Conservation (phyloP, 495 filamentous ascomycete genomes). For the Hypoxylon cercidicola region DNA sequence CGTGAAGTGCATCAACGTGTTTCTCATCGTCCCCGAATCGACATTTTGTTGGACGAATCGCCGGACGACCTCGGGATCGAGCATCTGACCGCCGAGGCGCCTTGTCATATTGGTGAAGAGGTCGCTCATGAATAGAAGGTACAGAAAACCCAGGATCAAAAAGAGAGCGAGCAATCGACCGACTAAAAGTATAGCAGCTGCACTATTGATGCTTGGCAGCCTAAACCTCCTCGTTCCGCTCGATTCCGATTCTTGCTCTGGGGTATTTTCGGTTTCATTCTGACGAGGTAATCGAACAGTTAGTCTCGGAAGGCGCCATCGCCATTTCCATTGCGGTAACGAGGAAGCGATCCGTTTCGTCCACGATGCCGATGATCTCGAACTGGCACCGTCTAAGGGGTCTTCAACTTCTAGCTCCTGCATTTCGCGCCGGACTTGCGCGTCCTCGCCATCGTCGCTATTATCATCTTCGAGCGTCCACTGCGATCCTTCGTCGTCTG, state of each 20-base stretch:
- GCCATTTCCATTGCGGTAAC: constrained; percentile 60
- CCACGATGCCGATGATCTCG: constrained; percentile 54
- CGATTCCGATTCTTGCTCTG: constrained; percentile 23
- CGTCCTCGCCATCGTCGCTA: constrained; percentile 54
- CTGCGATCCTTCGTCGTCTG: constrained; percentile 56
- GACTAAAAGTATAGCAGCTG: constrained; percentile 64
- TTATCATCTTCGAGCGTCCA: constrained; percentile 56
- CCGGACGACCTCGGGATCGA: constrained; percentile 74
- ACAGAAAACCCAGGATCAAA: constrained; percentile 78
- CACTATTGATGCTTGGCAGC: constrained; percentile 40
- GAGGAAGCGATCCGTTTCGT: constrained; percentile 62
- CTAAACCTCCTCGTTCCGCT: constrained; percentile 41
- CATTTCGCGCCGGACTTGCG: constrained; percentile 80
- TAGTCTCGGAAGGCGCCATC: constrained; percentile 59
- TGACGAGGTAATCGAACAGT: constrained; percentile 52
- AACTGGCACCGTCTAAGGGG: constrained; percentile 59
- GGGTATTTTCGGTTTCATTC: constrained; percentile 22
- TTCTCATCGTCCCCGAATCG: constrained; percentile 71
- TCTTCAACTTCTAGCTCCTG: constrained; percentile 92
- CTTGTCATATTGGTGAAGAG: constrained; percentile 72
- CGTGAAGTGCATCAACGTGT: constrained; percentile 77
- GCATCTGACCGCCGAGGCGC: constrained; percentile 61
- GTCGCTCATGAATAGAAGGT: constrained; percentile 84
- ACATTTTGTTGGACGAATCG: constrained; percentile 75
- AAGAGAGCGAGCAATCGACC: constrained; percentile 78